These are phyloP conservation scores for Pyrenula aspistea DNA, from an alignment of 495 filamentous ascomycete species.

Conservation along the genomic window DNA sequence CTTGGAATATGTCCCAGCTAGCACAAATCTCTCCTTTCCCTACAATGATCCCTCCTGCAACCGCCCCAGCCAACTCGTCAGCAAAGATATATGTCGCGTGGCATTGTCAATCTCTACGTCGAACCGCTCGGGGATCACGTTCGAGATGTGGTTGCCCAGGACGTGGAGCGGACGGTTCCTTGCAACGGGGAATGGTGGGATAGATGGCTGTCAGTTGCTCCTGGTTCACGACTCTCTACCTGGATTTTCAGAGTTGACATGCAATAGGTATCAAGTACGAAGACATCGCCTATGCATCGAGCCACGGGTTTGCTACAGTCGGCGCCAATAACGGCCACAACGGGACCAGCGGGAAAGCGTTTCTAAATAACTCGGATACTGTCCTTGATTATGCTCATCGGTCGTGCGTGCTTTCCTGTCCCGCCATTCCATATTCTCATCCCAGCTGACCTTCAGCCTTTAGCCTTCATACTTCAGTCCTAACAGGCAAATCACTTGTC, in stretches of 20 bases:
- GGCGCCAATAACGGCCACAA: conserved; percentile 48
- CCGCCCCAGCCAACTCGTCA: conserved; percentile 25
- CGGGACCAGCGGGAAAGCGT: conserved; percentile 35
- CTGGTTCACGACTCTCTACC: conserved; percentile 3
- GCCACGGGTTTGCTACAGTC: conserved; percentile 41
- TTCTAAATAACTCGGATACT: conserved; percentile 38
- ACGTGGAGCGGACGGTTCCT: conserved; percentile 39
- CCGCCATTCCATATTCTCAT: conserved; percentile 1
- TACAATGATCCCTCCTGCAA: conserved; percentile 33
- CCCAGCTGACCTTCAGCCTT: not conserved
- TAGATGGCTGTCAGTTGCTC: conserved; percentile 34
- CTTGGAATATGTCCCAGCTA: conserved; percentile 27
- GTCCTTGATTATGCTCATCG: conserved; percentile 37
- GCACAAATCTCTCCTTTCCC: conserved; percentile 34
- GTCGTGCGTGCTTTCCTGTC: conserved; percentile 15
- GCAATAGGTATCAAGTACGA: conserved; percentile 30
- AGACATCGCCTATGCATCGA: conserved; percentile 28
- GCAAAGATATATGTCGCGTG: conserved; percentile 41
- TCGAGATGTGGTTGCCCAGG: conserved; percentile 48
- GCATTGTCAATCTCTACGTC: conserved; percentile 44
- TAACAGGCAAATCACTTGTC: conserved; percentile 7
- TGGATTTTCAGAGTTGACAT: no score
- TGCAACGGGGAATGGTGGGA: conserved; percentile 44
- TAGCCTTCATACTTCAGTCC: not conserved
- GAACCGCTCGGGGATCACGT: conserved; percentile 34